These are phyloP conservation scores for Hypseocharis bilobata DNA, from an alignment of 441 rosid genomes.

Conservation along the genomic window DNA sequence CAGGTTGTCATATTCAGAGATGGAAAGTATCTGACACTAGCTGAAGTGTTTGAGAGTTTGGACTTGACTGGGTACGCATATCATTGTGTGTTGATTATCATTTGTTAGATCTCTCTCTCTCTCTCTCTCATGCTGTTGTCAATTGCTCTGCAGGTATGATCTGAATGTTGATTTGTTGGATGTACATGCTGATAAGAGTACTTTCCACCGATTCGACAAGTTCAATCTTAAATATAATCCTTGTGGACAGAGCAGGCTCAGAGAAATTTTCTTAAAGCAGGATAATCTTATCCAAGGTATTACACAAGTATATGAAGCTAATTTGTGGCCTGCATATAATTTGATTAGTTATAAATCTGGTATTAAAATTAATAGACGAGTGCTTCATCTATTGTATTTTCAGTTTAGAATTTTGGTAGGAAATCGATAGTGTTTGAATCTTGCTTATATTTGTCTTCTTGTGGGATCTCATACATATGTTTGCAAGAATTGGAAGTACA, in stretches of 20 bases:
- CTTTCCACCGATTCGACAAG: constrained; percentile 68
- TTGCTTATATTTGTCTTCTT: not conserved
- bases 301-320: constrained; percentile 2
- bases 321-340: not conserved
- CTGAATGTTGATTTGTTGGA: constrained; percentile 70
- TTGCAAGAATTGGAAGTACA: too few species aligned
- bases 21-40: constrained; percentile 60
- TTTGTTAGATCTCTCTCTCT: constrained; percentile 2
- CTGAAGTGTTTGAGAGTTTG: constrained; percentile 65
- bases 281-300: constrained; percentile 73
- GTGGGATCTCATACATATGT: not conserved
- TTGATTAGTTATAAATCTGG: not conserved
- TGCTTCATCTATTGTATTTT: not conserved
- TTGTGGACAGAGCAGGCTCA: constrained; percentile 70
- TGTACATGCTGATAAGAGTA: constrained; percentile 74
- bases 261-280: constrained; percentile 69
- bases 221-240: constrained; percentile 75
- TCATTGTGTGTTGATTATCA: not conserved
- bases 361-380: not conserved
- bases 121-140: constrained; percentile 3
- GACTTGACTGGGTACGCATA: constrained; percentile 52
- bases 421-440: not conserved
- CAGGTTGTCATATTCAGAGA: constrained; percentile 77
- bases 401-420: not conserved
- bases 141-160: constrained; percentile 40